Base-by-base conservation (phyloP, 2,329 filamentous ascomycete species). In the Monilinia laxa region DNA sequence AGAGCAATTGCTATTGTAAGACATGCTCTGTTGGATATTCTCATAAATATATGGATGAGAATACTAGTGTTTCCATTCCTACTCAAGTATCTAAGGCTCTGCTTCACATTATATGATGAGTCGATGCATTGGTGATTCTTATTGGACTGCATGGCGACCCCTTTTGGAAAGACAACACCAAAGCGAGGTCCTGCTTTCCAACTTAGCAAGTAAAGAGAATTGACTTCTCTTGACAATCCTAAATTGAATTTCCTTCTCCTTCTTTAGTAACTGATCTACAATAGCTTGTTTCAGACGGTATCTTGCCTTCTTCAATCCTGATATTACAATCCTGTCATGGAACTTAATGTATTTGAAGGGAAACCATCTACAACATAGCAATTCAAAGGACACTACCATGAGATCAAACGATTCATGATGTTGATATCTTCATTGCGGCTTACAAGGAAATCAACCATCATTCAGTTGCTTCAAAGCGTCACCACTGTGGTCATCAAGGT, bases 131-230 rank as follows among this genome's bases (percentile, higher is more conserved):
- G n/a, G 12, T 31, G 11, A 49, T 23, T 20, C 47, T 35, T 14
- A 38, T 51, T 51, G 20, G 28, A 38, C 5, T n/a, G 16, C 18
- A 45, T 38, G 28, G 31, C 38, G 51, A 3, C 58, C 45, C 45
- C 45, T 62, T 62, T 62, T 11, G 45, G 28, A 51, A 62, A 20
- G 31, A 62, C 45, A 40, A 62, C 58, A 20, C 58, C 45, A 51
- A 62, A 38, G n/a, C 28, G n/a, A 51, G 58, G n/a, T 62, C 1
- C 28, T 35, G n/a, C 58, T 52, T 62, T 51, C 58, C 58, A 38
- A 51, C 31, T 51, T 11, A 62, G 58, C 31, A 38, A 51, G 45
- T 25, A 38, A 14, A 12, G 31, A 51, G 12, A 2, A 42, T n/a
- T 25, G 14, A 16, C 12, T 35, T 28, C 47, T 51, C 35, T 14